These are phyloP conservation scores for Hypoxylon sp. DNA, from an alignment of 2,329 filamentous ascomycete species.

Conservation along the genomic window DNA sequence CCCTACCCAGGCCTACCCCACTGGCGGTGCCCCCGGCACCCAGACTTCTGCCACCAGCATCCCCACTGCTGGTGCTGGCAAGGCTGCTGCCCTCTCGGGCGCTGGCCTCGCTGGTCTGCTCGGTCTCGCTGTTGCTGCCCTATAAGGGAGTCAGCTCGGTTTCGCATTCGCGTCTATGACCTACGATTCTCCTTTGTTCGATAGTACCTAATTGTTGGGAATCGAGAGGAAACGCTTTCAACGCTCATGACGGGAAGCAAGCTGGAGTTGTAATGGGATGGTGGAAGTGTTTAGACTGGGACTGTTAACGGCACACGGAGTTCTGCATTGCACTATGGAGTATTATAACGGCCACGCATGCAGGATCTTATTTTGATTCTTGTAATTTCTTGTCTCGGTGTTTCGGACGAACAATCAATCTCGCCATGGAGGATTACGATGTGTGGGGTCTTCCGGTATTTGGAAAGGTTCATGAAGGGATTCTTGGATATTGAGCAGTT, in stretches of 20 bases:
- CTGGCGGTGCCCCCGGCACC: conserved; percentile 53
- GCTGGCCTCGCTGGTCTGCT: conserved; percentile 73
- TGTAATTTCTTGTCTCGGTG: conserved; percentile 62
- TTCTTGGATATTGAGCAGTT: conserved; percentile 33
- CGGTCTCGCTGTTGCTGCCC: conserved; percentile 70
- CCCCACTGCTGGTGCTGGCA: conserved; percentile 70
- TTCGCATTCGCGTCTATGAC: conserved; percentile 54
- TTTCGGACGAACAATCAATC: conserved; percentile 51
- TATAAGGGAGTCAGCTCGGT: conserved; percentile 64
- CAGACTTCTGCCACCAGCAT: conserved; percentile 54
- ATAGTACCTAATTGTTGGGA: conserved; percentile 59
- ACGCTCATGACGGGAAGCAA: conserved; percentile 59
- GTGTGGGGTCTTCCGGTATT: conserved; percentile 55
- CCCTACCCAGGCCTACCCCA: conserved; percentile 49
- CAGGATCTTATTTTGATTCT: conserved; percentile 58
- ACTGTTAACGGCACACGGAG: conserved; percentile 49
- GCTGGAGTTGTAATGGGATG: conserved; percentile 50
- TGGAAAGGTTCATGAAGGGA: conserved; percentile 42
- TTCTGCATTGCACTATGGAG: conserved; percentile 59
- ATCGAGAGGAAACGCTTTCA: conserved; percentile 55
- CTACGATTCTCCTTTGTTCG: conserved; percentile 60
- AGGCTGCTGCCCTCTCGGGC: conserved; percentile 69
- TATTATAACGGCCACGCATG: conserved; percentile 55
- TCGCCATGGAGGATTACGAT: conserved; percentile 56
- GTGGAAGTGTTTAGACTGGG: conserved; percentile 52